phyloP scores from a whole-genome alignment of 2,329 filamentous ascomycete species.

The Neopestalotiopsis rosae region DNA sequence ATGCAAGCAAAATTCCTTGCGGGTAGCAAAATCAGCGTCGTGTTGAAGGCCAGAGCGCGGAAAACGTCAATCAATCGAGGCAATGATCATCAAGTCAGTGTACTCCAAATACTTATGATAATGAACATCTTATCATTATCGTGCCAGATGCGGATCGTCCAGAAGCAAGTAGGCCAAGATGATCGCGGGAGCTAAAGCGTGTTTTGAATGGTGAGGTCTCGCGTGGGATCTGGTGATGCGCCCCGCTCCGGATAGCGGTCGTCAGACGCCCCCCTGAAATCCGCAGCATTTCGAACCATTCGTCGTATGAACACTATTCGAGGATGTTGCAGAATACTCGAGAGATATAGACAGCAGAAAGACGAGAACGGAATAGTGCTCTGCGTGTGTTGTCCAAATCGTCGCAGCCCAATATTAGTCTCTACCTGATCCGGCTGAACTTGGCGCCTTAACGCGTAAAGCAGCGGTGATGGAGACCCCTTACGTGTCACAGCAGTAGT shows the following conservation, averaged over 20 bases:
- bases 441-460: neutral
- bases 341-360: neutral
- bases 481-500: neutral
- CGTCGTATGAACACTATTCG: neutral
- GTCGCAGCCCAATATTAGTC: neutral
- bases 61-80: too few relatives aligned
- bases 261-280: neutral
- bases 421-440: neutral
- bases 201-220: neutral
- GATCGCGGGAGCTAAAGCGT: too few relatives aligned
- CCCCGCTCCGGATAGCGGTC: neutral
- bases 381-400: neutral
- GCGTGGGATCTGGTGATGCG: constrained; percentile 1
- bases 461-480: neutral
- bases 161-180: too few relatives aligned
- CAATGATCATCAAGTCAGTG: too few relatives aligned
- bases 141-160: too few relatives aligned
- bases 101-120: too few relatives aligned
- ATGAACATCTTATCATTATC: too few relatives aligned
- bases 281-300: neutral
- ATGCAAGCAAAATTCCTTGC: too few relatives aligned
- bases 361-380: neutral
- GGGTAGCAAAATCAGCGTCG: too few relatives aligned
- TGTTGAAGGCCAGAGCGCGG: too few relatives aligned
- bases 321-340: neutral